Percentiles rank a stretch among this genome's conserved stretches.
Conservation (phyloP, 495 filamentous ascomycete species). For the Podospora didyma region DNA sequence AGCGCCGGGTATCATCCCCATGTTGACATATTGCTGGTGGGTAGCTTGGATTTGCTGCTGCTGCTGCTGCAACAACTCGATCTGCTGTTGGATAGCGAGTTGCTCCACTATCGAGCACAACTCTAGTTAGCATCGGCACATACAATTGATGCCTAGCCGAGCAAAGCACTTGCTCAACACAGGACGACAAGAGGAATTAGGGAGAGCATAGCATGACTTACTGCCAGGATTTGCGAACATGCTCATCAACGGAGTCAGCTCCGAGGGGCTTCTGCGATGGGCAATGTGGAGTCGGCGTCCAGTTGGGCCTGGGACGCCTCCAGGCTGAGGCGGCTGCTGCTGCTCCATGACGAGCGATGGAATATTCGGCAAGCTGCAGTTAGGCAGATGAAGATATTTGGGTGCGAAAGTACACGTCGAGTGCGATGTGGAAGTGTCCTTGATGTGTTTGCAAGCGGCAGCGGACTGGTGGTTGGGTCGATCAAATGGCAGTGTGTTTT, state of each 20-base stretch:
- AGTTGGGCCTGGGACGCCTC: constrained; percentile 72
- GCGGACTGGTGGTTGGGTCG: constrained; percentile 7
- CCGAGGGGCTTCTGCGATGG: constrained; percentile 93
- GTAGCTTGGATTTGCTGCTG: constrained; percentile 96
- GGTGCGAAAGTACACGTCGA: constrained; percentile 40
- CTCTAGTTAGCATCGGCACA: constrained; percentile 23
- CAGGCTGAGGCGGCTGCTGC: constrained; percentile 46
- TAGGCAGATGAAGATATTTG: constrained; percentile 8
- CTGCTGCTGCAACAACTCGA: constrained; percentile 94
- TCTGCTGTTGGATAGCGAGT: constrained; percentile 97
- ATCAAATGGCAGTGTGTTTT: background rate
- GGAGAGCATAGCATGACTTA: constrained; percentile 32
- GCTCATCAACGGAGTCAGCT: constrained; percentile 98
- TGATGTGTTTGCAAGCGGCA: constrained; percentile 11
- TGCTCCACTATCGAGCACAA: constrained; percentile 73
- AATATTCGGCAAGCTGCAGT: constrained; percentile 18
- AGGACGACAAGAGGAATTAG: background rate
- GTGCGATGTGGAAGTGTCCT: constrained; percentile 35
- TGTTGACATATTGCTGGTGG: constrained; percentile 95
- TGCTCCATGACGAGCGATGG: constrained; percentile 60
- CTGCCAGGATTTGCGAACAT: constrained; percentile 59
- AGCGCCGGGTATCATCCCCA: constrained; percentile 84
- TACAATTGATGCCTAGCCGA: background rate
- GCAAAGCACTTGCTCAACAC: no score
- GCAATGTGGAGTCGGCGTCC: constrained; percentile 96